Conservation (phyloP, 108 stramenopile genomes). For the Skeletonema potamos region DNA sequence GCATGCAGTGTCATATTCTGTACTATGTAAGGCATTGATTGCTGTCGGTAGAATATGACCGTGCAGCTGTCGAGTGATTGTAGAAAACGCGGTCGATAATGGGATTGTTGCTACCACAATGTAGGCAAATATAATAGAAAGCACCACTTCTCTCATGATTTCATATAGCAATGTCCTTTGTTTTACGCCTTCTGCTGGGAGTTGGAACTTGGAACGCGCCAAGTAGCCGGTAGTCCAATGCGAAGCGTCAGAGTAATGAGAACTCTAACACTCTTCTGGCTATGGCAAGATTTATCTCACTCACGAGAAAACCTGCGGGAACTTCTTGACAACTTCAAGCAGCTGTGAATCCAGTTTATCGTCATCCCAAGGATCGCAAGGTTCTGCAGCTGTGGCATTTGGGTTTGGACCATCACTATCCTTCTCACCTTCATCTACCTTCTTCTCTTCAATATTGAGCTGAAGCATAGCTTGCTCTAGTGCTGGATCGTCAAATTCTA, state of each 20-base stretch:
- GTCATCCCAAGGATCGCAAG: not conserved
- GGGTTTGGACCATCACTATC: conserved; percentile 2
- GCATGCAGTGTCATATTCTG: not conserved
- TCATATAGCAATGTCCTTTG: not conserved
- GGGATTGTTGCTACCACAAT: not conserved
- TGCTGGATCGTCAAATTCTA: conserved; percentile 31
- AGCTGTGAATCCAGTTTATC: conserved; percentile 1
- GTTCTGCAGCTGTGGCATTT: not conserved
- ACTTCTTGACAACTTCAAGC: not conserved
- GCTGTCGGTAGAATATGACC: not conserved
- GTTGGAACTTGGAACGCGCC: no score
- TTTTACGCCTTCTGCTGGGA: not conserved
- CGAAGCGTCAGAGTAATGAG: not conserved
- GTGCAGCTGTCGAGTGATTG: not conserved
- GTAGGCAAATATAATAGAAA: not conserved
- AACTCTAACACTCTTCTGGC: not conserved
- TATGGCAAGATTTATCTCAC: not conserved
- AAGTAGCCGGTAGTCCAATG: no score
- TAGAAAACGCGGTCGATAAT: not conserved
- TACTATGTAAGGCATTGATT: not conserved
- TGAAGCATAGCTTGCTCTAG: conserved; percentile 39
- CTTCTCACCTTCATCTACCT: conserved; percentile 3
- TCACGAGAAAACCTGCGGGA: not conserved
- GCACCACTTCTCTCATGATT: not conserved
- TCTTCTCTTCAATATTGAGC: conserved; percentile 17